Percentiles rank a stretch among this genome's conserved stretches.
These are phyloP conservation scores for Ceratobasidium sp. DNA, from an alignment of 1,284 basidiomycete species.

Conservation along the genomic window DNA sequence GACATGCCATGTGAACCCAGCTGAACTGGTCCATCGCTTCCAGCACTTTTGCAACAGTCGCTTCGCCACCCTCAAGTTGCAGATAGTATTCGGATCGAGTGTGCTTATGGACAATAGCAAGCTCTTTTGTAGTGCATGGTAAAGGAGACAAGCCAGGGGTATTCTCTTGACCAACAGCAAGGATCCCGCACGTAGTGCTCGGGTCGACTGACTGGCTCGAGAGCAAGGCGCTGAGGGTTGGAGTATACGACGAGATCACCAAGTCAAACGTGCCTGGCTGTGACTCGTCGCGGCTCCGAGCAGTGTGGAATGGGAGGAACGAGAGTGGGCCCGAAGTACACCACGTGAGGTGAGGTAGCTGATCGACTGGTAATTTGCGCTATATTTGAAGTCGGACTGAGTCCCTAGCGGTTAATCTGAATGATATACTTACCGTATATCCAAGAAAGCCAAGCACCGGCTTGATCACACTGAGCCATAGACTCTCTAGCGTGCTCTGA, in stretches of 20 bases:
- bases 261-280: neutral
- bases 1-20: constrained; percentile 37
- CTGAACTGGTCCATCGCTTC: neutral
- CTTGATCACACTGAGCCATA: no score
- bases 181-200: neutral
- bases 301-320: constrained; percentile 12
- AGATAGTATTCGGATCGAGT: neutral
- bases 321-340: constrained; percentile 3
- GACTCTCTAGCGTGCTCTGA: neutral
- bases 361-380: neutral
- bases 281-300: neutral
- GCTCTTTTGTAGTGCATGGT: constrained; percentile 18
- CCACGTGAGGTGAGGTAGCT: no score
- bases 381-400: neutral
- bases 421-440: no score
- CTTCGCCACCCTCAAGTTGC: neutral
- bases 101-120: constrained; percentile 3
- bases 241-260: no score
- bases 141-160: constrained; percentile 1
- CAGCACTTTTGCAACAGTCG: no score
- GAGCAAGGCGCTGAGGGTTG: neutral
- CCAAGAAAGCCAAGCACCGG: no score
- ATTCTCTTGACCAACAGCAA: constrained; percentile 26
- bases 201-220: neutral
- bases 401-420: neutral